Base-by-base conservation (phyloP, 805 yeast genomes). In the Spathaspora boniae region DNA sequence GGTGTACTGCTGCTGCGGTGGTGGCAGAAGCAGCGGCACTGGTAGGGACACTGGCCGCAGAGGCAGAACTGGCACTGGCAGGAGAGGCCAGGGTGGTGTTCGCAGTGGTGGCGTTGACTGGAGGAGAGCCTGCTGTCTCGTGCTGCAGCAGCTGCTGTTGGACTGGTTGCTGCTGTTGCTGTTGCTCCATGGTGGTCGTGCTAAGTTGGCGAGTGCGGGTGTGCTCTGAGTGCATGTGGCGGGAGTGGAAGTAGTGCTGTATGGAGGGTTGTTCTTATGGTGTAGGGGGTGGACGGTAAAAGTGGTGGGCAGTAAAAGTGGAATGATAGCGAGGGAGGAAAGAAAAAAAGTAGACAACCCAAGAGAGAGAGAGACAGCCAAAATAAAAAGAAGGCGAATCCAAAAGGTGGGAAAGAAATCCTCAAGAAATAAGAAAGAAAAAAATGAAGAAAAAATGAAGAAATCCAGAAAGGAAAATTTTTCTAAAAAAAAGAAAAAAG, bases 101-200 rank as follows among this genome's bases (percentile, higher is more conserved):
- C n/a, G n/a, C n/a, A n/a, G n/a, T n/a, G n/a, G n/a, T n/a, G n/a
- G n/a, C n/a, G n/a, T n/a, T n/a, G n/a, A n/a, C n/a, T n/a, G n/a
- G n/a, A n/a, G n/a, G n/a, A n/a, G n/a, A n/a, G n/a, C n/a, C n/a
- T n/a, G n/a, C n/a, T n/a, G n/a, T n/a, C n/a, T n/a, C n/a, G n/a
- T n/a, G n/a, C n/a, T n/a, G n/a, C n/a, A n/a, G n/a, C n/a, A n/a
- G n/a, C n/a, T n/a, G n/a, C n/a, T n/a, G n/a, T n/a, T n/a, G n/a
- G n/a, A n/a, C n/a, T n/a, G 32, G 15, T 25, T 22, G 18, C 15
- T 15, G 34, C 16, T 24, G 35, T 32, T 32, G 30, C 4, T 32
- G 30, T 32, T 32, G 35, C n/a, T n/a, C n/a, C n/a, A n/a, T n/a
- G n/a, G n/a, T n/a, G n/a, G n/a, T n/a, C n/a, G n/a, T n/a, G n/a